Evolutionary conservation across 1,284 basidiomycete species (phyloP).

Genomic region (Kalmanozyma brasiliensis): DNA sequence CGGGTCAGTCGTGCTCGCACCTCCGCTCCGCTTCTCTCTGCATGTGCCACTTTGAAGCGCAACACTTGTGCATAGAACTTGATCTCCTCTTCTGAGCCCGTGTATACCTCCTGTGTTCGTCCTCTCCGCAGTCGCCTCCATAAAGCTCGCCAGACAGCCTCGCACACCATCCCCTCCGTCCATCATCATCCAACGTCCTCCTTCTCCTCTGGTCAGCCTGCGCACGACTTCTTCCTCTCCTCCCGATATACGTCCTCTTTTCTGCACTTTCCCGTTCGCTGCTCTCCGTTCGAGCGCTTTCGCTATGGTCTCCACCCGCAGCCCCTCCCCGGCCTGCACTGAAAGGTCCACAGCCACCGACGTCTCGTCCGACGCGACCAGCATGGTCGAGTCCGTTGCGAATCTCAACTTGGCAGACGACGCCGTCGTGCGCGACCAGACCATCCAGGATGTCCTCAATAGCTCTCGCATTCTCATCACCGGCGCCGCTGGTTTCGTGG

Average conservation of each 20-base stretch:
- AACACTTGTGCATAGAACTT: too few relatives aligned
- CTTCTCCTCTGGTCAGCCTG: not conserved
- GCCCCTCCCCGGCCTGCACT: slow-evolving; percentile 30
- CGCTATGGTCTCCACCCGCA: slow-evolving; percentile 38
- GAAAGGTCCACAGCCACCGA: slow-evolving; percentile 34
- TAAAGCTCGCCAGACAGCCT: too few relatives aligned
- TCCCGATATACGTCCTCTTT: too few relatives aligned
- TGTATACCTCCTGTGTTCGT: too few relatives aligned
- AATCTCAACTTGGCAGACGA: slow-evolving; percentile 24
- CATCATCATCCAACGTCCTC: too few relatives aligned
- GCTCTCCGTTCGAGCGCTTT: not conserved
- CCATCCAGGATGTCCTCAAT: slow-evolving; percentile 34
- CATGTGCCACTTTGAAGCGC: too few relatives aligned
- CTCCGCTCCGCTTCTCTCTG: too few relatives aligned
- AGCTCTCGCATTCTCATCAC: slow-evolving; percentile 45
- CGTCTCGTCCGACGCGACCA: slow-evolving; percentile 33
- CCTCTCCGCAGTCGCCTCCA: too few relatives aligned
- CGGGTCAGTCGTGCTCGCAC: too few relatives aligned
- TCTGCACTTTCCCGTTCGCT: too few relatives aligned
- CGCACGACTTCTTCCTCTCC: not conserved
- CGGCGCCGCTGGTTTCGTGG: slow-evolving; percentile 50
- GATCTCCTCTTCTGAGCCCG: too few relatives aligned
- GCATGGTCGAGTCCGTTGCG: slow-evolving; percentile 25
- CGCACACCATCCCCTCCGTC: too few relatives aligned
- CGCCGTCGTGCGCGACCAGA: slow-evolving; percentile 16